Evolutionary conservation across 176 grass and related monocot species (phyloP).

Genomic region (Neostapfia colusana): DNA sequence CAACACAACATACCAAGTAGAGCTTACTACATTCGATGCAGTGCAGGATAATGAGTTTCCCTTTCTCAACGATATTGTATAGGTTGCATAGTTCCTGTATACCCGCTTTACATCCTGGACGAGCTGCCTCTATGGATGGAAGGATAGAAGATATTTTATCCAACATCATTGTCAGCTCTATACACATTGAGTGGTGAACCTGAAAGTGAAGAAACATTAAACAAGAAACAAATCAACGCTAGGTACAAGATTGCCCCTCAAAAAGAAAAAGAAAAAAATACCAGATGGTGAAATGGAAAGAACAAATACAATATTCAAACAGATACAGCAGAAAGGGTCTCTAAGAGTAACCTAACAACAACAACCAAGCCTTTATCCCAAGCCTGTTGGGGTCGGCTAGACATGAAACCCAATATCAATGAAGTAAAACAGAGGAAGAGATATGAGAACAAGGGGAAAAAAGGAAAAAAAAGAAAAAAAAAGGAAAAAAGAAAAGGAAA

Average conservation of each 20-base stretch:
- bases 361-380: too few species aligned
- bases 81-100: constrained; percentile 87
- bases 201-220: constrained; percentile 41
- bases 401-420: too few species aligned
- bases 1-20: constrained; percentile 71
- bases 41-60: constrained; percentile 62
- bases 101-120: constrained; percentile 71
- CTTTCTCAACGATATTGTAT: constrained; percentile 82
- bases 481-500: too few species aligned
- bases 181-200: constrained; percentile 71
- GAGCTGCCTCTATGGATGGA: constrained; percentile 82
- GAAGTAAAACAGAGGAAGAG: too few species aligned
- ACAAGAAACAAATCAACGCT: constrained; percentile 20
- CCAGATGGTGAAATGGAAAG: constrained; percentile 8
- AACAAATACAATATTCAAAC: too few species aligned
- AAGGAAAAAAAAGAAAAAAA: too few species aligned
- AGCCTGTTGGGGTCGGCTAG: too few species aligned
- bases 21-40: constrained; percentile 83
- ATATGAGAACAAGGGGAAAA: too few species aligned
- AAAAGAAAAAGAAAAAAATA: not conserved
- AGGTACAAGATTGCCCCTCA: not conserved
- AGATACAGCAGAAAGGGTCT: too few species aligned
- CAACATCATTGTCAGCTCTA: constrained; percentile 68
- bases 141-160: constrained; percentile 75
- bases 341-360: too few species aligned